Evolutionary conservation across 352 stramenopile species (phyloP), one percentile per base, ranked within the genome.

Genomic region (Thraustochytrium sp.): DNA sequence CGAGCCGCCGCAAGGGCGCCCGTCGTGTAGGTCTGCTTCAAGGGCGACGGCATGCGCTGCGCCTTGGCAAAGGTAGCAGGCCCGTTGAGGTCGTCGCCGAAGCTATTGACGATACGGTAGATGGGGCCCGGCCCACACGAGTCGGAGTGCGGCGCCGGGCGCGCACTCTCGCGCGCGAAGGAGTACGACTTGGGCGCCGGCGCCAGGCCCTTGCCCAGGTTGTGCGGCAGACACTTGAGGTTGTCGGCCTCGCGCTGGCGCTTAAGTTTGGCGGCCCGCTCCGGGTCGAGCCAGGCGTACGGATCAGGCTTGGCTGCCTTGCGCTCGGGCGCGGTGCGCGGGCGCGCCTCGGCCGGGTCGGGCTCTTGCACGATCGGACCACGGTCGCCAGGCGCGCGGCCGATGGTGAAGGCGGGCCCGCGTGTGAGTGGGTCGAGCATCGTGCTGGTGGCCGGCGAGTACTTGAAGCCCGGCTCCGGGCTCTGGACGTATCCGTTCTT

Each of bases 401-500:
- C 59, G 2, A 72, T 72, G 18, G 59, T 49, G 38, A 72, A 72
- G 8, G 59, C 5, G 0, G 59, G 59, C 11, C 59, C 59, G 5
- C 23, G 16, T n/a, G 59, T 72, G 8, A 72, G n/a, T 40, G 59
- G 38, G 42, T 72, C 59, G 59, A 72, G 59, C 59, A 72, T 72
- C 8, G 59, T 72, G 59, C 59, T 72, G 4, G 21, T 8, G 4
- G 59, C 34, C 34, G 13, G 9, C 4, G 59, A 72, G 2, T 72
- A 72, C 59, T 72, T 72, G 59, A 72, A 72, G 21, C 59, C 59
- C n/a, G 59, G 59, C 34, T 72, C 59, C 18, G 59, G 59, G 59
- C 59, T 72, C 38, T 72, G 59, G 8, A 18, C 3, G n/a, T 72
- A 72, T 53, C 59, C 59, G 1, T 72, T 72, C 23, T 46, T 46